A percentile compares a stretch with the other conserved stretches of the same genome.
These are phyloP conservation scores for Plasmodium vivax DNA, from an alignment of 169 alveolate genomes.

Conservation along the genomic window DNA sequence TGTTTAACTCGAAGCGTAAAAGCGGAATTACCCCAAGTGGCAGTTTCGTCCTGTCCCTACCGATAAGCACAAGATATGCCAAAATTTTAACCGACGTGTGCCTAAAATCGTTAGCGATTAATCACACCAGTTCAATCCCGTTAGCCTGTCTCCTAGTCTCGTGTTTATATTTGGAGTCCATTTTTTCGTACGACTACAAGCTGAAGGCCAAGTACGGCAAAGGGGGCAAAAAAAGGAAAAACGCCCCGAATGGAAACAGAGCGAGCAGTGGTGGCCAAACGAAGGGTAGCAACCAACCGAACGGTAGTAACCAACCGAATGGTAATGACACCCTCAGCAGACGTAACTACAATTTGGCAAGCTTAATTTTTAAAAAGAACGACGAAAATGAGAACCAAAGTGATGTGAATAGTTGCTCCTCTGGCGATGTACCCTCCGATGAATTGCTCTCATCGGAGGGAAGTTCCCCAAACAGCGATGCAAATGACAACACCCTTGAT, in stretches of 20 bases:
- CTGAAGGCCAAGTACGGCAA: conserved; percentile 26
- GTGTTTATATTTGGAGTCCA: conserved; percentile 65
- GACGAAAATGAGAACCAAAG: background rate
- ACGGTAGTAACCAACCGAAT: background rate
- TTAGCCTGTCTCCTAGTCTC: conserved; percentile 69
- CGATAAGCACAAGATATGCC: conserved; percentile 73
- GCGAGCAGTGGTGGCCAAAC: background rate
- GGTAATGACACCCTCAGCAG: background rate
- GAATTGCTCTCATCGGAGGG: conserved; percentile 6
- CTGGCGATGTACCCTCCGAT: background rate
- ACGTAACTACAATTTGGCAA: conserved; percentile 2
- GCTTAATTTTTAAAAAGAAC: conserved; percentile 21
- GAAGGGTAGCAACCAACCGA: background rate
- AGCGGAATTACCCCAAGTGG: conserved; percentile 66
- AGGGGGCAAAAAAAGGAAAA: conserved; percentile 6
- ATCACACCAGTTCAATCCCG: conserved; percentile 36
- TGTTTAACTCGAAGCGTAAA: conserved; percentile 50
- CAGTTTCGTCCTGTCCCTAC: conserved; percentile 34
- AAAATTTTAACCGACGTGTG: conserved; percentile 73
- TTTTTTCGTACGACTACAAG: conserved; percentile 72
- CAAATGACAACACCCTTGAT: background rate
- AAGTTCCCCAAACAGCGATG: background rate
- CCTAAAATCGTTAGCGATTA: conserved; percentile 61
- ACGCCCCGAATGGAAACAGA: background rate
- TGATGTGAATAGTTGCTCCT: background rate